phyloP scores from a whole-genome alignment of 768 basidiomycete genomes.

The Lactarius evosmus region DNA sequence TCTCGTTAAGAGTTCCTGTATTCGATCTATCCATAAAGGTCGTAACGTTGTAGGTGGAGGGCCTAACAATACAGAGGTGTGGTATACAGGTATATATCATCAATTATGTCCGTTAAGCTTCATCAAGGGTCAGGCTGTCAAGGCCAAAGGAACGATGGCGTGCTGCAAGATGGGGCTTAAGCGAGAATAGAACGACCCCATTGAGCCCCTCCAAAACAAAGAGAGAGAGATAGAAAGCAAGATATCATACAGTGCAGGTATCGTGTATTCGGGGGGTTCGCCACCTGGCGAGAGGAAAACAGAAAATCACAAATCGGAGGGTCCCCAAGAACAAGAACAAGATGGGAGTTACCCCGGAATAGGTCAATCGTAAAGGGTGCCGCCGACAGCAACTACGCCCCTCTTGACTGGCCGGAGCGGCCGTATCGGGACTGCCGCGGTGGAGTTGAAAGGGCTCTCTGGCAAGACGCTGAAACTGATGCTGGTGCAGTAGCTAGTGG shows the following conservation, averaged over 20 bases:
- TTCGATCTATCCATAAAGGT: slow-evolving; percentile 36
- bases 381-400: slow-evolving; percentile 52
- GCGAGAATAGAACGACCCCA: slow-evolving; percentile 1
- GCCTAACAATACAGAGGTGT: slow-evolving; percentile 43
- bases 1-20: slow-evolving; percentile 34
- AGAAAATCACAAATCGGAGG: slow-evolving; percentile 4
- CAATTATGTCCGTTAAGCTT: slow-evolving; percentile 19
- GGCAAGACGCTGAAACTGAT: slow-evolving; percentile 84
- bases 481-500: slow-evolving; percentile 60
- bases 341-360: neutral
- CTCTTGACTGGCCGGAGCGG: slow-evolving; percentile 49
- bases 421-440: slow-evolving; percentile 37
- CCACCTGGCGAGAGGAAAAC: slow-evolving; percentile 18
- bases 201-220: slow-evolving; percentile 1
- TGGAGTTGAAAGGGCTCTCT: slow-evolving; percentile 52
- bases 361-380: slow-evolving; percentile 38
- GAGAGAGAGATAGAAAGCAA: slow-evolving; percentile 4
- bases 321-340: slow-evolving; percentile 9
- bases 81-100: slow-evolving; percentile 34
- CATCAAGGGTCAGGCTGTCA: slow-evolving; percentile 10
- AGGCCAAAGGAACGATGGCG: slow-evolving; percentile 1
- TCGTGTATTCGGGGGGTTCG: slow-evolving; percentile 20
- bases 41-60: slow-evolving; percentile 34
- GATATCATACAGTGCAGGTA: slow-evolving; percentile 22
- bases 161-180: neutral